Evolutionary conservation across 768 basidiomycete genomes (phyloP).

Genomic region (Hericium erinaceus): DNA sequence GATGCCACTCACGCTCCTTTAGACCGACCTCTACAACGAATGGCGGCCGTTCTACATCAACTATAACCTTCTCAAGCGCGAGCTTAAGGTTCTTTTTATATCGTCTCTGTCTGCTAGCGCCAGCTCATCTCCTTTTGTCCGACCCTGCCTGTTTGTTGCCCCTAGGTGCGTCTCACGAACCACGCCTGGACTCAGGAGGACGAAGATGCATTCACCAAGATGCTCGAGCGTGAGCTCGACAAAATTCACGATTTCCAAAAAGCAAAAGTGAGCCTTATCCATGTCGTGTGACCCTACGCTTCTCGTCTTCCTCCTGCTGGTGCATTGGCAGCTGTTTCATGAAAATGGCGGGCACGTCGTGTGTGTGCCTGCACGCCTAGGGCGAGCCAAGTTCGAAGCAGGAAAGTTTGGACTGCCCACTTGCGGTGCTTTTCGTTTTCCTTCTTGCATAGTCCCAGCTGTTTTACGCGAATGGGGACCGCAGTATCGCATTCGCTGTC

Average conservation of each 20-base stretch:
- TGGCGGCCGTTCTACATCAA: constrained; percentile 89
- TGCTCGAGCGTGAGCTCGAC: constrained; percentile 80
- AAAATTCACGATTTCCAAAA: constrained; percentile 94
- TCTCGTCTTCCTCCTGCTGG: neutral
- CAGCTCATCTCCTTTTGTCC: neutral
- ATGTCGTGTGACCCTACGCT: neutral
- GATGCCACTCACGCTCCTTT: neutral
- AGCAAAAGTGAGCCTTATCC: constrained; percentile 47
- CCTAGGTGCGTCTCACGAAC: constrained; percentile 40
- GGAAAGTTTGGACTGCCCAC: too few species aligned
- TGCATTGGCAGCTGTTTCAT: neutral
- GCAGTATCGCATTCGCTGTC: too few species aligned
- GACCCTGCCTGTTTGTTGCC: neutral
- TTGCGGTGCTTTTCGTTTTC: too few species aligned
- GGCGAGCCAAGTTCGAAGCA: too few species aligned
- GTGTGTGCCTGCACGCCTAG: too few species aligned
- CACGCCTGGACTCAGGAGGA: constrained; percentile 67
- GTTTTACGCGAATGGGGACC: too few species aligned
- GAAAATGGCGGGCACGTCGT: too few species aligned
- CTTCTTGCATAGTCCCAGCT: too few species aligned
- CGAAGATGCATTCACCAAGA: constrained; percentile 70
- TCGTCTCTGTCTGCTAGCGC: neutral
- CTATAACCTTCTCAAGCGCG: constrained; percentile 83
- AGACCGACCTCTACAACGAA: constrained; percentile 83
- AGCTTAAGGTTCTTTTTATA: constrained; percentile 58